These are phyloP conservation scores for Aspergillus sp. DNA, from an alignment of 2,329 filamentous ascomycete species.

Conservation along the genomic window DNA sequence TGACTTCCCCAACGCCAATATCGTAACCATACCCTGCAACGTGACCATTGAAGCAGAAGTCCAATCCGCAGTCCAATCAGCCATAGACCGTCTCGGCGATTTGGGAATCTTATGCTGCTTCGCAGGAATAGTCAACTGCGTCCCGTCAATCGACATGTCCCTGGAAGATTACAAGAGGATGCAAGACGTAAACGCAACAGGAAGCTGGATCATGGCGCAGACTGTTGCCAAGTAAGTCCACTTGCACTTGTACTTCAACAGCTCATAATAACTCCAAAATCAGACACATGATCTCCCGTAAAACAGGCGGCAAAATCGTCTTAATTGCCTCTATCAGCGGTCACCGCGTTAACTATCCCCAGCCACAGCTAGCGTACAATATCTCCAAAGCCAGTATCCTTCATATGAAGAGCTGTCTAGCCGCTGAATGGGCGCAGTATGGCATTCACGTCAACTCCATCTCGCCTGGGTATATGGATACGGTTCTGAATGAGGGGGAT, in stretches of 20 bases:
- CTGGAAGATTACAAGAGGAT: conserved; percentile 63
- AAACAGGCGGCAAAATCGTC: conserved; percentile 62
- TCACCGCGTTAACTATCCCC: conserved; percentile 69
- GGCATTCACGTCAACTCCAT: conserved; percentile 72
- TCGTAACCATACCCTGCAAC: conserved; percentile 59
- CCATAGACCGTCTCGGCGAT: conserved; percentile 45
- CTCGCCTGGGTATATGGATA: conserved; percentile 75
- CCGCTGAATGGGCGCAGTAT: conserved; percentile 70
- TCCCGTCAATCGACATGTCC: conserved; percentile 61
- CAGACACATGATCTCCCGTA: conserved; percentile 55
- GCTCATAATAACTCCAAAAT: neutral
- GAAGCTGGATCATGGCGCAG: conserved; percentile 69
- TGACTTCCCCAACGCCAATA: conserved; percentile 57
- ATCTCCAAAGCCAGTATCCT: conserved; percentile 68
- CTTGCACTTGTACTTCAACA: too few species aligned
- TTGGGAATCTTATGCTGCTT: conserved; percentile 64
- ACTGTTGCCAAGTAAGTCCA: conserved; percentile 53
- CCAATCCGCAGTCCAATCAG: conserved; percentile 15
- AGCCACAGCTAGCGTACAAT: conserved; percentile 72
- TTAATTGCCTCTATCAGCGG: conserved; percentile 69
- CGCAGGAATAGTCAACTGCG: conserved; percentile 67
- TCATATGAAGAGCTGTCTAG: conserved; percentile 64
- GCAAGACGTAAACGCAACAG: conserved; percentile 71
- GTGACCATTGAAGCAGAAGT: conserved; percentile 55
- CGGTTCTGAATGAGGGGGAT: conserved; percentile 68